Base-by-base conservation (phyloP, 164 flowering plant genomes). In the Liquidambar formosana region DNA sequence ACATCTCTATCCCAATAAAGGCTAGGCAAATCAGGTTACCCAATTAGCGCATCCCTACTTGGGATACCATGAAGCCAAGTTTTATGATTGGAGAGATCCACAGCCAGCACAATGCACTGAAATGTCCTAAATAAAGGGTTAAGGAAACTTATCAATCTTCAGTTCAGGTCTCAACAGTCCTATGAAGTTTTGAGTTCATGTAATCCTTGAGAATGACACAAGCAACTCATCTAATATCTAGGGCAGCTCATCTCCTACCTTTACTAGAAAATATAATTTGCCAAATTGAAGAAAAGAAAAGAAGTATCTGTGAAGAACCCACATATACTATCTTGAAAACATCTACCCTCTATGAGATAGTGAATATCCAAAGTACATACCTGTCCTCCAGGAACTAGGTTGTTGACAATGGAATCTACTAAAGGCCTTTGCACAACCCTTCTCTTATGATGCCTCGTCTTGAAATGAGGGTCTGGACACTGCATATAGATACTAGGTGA, bases 381-480 rank as follows among this genome's bases (percentile, higher is more conserved):
- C 95, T 88, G 84, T 70, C 99, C 99, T 33, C 88, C 85, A 26
- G 84, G 87, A 60, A 64, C 76, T 75, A 95, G 76, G 78, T 76
- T 73, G 57, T 82, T 71, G 25, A 84, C 63, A 21, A 95, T 83
- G 27, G 96, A 86, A 75, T 89, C 89, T 28, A 89, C 94, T 65
- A 95, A 78, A 41, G 88, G 84, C 79, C 85, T 86, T 79, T 92
- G 99, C 65, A 95, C 69, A 38, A 95, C 92, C 81, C 99, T 86
- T 85, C 97, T 83, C 69, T 95, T 95, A 64, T 82, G 97, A 80
- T 95, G 91, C 76, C 81, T 86, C 76, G 81, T 95, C 86, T 95
- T 95, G 80, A 95, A 95, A 80, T 95, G 87, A 49, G 99, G 99
- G 75, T 95, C 99, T 28, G 99, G 97, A 66, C 97, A 95, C 99